phyloP scores from a whole-genome alignment of 1,139 yeast species.

The Taphrina deformans region DNA sequence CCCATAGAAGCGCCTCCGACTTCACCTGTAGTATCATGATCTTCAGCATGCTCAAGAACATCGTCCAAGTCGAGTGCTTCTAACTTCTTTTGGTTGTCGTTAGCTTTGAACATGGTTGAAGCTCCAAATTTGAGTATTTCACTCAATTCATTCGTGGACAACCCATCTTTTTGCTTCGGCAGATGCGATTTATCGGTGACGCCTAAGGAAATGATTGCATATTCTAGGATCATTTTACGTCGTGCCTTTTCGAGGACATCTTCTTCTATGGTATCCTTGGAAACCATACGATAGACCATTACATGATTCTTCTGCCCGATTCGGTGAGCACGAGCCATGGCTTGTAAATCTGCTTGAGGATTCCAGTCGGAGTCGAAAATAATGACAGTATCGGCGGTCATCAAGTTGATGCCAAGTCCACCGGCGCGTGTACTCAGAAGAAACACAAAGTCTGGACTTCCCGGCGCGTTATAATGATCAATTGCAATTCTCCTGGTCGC shows the following conservation, averaged over 20 bases:
- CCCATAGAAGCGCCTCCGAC: conserved; percentile 95
- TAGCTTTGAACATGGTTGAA: conserved; percentile 93
- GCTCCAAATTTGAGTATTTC: conserved; percentile 98
- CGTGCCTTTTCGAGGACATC: conserved; percentile 95
- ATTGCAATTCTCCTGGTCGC: conserved; percentile 90
- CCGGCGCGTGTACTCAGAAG: conserved; percentile 95
- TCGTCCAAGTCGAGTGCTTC: conserved; percentile 96
- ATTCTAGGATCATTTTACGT: conserved; percentile 95
- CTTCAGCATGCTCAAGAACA: conserved; percentile 94
- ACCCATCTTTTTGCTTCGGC: conserved; percentile 61
- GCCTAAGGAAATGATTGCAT: conserved; percentile 94
- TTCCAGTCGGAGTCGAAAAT: conserved; percentile 99
- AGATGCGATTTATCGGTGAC: conserved; percentile 67
- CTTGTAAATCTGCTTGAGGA: conserved; percentile 97
- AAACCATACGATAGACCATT: conserved; percentile 91
- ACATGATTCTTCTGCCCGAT: conserved; percentile 95
- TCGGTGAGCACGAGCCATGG: conserved; percentile 99
- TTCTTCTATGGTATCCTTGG: conserved; percentile 96
- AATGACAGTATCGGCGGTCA: conserved; percentile 98
- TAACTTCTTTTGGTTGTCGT: conserved; percentile 87
- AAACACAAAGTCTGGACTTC: conserved; percentile 87
- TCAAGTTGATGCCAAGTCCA: conserved; percentile 93
- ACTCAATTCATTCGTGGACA: conserved; percentile 78
- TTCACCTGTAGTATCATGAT: conserved; percentile 94
- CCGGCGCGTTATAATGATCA: conserved; percentile 95